These are phyloP conservation scores for Colletotrichum trifolii DNA, from an alignment of 2,329 filamentous ascomycete genomes.

Conservation along the genomic window DNA sequence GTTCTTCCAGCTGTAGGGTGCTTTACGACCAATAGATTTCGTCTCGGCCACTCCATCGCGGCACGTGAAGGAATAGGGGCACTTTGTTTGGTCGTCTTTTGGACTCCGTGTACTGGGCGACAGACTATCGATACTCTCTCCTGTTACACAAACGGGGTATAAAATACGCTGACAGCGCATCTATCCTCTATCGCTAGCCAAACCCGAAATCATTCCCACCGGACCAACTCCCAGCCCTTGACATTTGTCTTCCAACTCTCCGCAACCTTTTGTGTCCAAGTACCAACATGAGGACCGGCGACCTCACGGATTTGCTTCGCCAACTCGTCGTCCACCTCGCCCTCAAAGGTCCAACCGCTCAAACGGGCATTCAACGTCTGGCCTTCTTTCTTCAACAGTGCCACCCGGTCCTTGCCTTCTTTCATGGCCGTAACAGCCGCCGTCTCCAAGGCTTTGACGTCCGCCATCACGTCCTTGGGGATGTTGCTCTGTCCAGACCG, in stretches of 20 bases:
- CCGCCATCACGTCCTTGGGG: constrained; percentile 49
- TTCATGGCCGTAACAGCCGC: constrained; percentile 45
- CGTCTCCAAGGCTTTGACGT: constrained; percentile 47
- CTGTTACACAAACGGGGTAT: neutral
- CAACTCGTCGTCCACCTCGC: constrained; percentile 23
- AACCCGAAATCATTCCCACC: constrained; percentile 38
- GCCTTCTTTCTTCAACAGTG: constrained; percentile 45
- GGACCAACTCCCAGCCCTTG: constrained; percentile 41
- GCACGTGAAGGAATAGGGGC: neutral
- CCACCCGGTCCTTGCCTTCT: constrained; percentile 46
- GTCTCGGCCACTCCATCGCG: no score
- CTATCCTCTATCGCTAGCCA: neutral
- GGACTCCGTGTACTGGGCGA: constrained; percentile 11
- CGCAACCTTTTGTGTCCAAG: constrained; percentile 38
- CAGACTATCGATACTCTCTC: neutral
- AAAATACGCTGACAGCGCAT: neutral
- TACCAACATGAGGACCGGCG: constrained; percentile 17
- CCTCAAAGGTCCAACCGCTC: constrained; percentile 43
- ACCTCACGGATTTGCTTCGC: constrained; percentile 26
- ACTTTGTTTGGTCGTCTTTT: constrained; percentile 14
- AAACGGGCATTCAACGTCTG: constrained; percentile 42
- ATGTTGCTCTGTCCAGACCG: constrained; percentile 51
- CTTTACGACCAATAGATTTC: no score
- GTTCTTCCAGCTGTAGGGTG: no score
- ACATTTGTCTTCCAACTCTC: constrained; percentile 41